Evolutionary conservation across 2,329 filamentous ascomycete genomes (phyloP), one percentile per base, ranked within the genome.

Genomic region (Fusarium solani-melongenae): DNA sequence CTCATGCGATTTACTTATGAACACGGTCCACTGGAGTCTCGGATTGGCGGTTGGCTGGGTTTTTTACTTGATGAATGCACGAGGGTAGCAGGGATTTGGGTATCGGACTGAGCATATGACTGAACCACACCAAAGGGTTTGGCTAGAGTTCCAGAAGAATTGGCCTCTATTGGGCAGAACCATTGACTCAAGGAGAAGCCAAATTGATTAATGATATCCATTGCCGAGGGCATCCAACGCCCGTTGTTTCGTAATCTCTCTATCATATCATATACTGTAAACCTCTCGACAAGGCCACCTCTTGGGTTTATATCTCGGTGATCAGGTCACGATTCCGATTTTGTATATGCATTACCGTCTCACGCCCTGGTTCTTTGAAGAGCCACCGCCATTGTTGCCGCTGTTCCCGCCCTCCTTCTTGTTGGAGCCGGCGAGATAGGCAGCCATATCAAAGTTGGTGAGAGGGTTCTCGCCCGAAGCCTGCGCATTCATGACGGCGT

Each of bases 371-470:
- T 83, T 85, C 79, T 85, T 86, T 33, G 31, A 76, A 69, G 63
- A 75, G 17, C 53, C 49, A 34, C 68, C 67, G 3, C 65, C 65
- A 57, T 60, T 75, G 59, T 56, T 71, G 6, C 58, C 81, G 51
- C 71, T 77, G 33, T 46, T 66, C 34, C 64, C 81, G 39, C 70
- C 78, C 11, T 85, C 82, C 76, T 86, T 86, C 74, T 85, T 86
- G 70, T 79, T 80, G 44, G 86, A 85, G 5, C 90, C 91, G 4
- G 90, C 87, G 72, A 93, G 84, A 79, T 90, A 93, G 9, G 86
- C 86, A 3, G 90, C 90, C 87, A 91, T 87, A 77, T 92, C 90
- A 71, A 91, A 91, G 80, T 86, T 86, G 67, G 84, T 85, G 62
- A 89, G 83, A 2, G 87, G 84, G 76, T 83, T 88, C 55, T 80